Percentiles rank a stretch among this genome's conserved stretches.
phyloP scores from a whole-genome alignment of 768 basidiomycete species.

The Clitopilus passeckerianus region DNA sequence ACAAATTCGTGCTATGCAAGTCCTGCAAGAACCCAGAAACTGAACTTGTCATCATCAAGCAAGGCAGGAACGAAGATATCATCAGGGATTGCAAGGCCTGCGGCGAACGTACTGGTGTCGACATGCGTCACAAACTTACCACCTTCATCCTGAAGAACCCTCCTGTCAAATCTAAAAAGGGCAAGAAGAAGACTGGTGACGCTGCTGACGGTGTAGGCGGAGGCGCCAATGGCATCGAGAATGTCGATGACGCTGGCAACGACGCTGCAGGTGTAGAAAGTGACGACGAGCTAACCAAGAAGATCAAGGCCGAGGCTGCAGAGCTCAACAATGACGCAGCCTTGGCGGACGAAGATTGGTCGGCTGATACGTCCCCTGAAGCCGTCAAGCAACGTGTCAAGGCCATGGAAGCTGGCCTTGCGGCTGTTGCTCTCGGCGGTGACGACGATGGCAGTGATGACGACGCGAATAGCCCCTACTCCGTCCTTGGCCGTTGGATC shows the following conservation, averaged over 20 bases:
- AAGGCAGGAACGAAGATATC: conserved; percentile 77
- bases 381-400: conserved; percentile 82
- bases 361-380: conserved; percentile 85
- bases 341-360: conserved; percentile 77
- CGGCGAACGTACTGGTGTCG: conserved; percentile 84
- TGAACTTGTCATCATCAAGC: conserved; percentile 86
- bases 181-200: conserved; percentile 43
- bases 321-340: conserved; percentile 61
- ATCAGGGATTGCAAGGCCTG: conserved; percentile 98
- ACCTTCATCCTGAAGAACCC: conserved; percentile 98
- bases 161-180: conserved; percentile 81
- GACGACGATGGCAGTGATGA: conserved; percentile 91
- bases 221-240: conserved; percentile 23
- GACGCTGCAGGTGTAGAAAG: conserved; percentile 62
- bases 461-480: conserved; percentile 81
- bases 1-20: conserved; percentile 96
- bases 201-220: conserved; percentile 19
- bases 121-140: conserved; percentile 95
- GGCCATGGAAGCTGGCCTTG: conserved; percentile 57
- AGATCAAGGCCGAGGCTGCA: conserved; percentile 88
- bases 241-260: conserved; percentile 35
- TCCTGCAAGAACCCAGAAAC: conserved; percentile 99
- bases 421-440: conserved; percentile 43
- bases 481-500: conserved; percentile 79
- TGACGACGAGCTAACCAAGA: conserved; percentile 84